Evolutionary conservation across 257 asterid genomes (phyloP).

Genomic region (Osmanthus fragrans): DNA sequence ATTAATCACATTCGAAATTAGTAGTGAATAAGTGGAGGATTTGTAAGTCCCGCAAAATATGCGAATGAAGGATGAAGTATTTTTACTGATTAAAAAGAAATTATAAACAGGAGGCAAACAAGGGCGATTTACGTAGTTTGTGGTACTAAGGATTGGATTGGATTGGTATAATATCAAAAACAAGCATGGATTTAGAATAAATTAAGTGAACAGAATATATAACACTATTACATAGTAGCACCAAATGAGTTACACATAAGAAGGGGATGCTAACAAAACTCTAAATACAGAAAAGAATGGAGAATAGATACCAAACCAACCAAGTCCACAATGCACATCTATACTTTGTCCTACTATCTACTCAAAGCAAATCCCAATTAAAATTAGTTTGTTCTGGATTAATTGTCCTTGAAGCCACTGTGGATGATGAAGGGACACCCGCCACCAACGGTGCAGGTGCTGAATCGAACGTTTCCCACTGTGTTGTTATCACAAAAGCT

Average conservation of each 20-base stretch:
- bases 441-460: background rate
- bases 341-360: conserved; percentile 18
- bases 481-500: conserved; percentile 76
- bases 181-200: too few species aligned
- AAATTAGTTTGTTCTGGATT: conserved; percentile 53
- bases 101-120: too few species aligned
- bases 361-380: conserved; percentile 74
- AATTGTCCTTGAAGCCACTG: conserved; percentile 1
- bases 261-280: conserved; percentile 33
- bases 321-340: background rate
- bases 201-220: background rate
- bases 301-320: conserved; percentile 32
- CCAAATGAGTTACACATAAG: background rate
- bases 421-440: conserved; percentile 22
- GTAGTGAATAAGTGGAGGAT: too few species aligned
- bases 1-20: too few species aligned
- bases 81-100: too few species aligned
- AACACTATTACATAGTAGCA: background rate
- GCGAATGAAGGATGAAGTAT: too few species aligned
- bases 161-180: too few species aligned
- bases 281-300: conserved; percentile 73
- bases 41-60: too few species aligned
- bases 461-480: conserved; percentile 92
- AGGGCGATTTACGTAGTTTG: too few species aligned
- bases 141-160: background rate